Evolutionary conservation across 2,329 filamentous ascomycete genomes (phyloP).

Genomic region (Microsporum audouinii): DNA sequence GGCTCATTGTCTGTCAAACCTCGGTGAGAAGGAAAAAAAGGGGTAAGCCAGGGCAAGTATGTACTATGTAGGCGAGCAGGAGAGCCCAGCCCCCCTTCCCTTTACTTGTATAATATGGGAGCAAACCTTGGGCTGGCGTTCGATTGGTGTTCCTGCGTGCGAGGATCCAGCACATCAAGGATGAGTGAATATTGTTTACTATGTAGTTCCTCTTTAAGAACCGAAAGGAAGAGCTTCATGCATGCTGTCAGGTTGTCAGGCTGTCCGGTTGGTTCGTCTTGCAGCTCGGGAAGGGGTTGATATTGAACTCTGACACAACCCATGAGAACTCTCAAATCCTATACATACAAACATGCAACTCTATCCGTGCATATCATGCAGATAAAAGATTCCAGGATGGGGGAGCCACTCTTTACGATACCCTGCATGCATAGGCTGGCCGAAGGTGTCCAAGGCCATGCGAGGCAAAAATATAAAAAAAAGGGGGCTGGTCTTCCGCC

Average conservation of each 20-base stretch:
- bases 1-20: not conserved
- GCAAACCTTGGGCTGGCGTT: not conserved
- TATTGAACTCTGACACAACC: not conserved
- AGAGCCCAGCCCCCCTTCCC: not conserved
- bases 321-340: not conserved
- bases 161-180: not conserved
- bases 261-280: not conserved
- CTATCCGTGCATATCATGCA: not conserved
- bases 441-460: not conserved
- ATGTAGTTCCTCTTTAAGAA: not conserved
- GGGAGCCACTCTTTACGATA: not conserved
- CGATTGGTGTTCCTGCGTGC: not conserved
- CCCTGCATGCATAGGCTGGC: not conserved
- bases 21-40: not conserved
- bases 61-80: not conserved
- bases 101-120: not conserved
- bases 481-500: not conserved
- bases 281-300: not conserved
- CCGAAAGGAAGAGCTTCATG: not conserved
- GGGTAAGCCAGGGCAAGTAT: not conserved
- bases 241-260: not conserved
- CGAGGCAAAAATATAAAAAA: not conserved
- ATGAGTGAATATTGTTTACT: not conserved
- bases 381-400: not conserved
- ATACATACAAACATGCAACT: not conserved